Base-by-base conservation (phyloP, 2,329 filamentous ascomycete species). In the Diaporthe australafricana region DNA sequence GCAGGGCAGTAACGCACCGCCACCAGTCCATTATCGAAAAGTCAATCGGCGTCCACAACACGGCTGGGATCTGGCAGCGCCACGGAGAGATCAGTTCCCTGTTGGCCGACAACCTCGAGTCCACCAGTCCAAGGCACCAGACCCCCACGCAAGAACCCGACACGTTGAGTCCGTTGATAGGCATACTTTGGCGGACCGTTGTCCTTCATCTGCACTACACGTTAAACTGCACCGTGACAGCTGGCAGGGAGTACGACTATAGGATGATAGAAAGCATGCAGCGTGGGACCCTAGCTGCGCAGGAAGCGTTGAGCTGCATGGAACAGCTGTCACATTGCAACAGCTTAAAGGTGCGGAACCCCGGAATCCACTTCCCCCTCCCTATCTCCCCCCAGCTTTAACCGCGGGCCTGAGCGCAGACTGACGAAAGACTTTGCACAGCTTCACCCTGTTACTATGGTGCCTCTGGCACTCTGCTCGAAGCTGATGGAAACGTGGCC, bases 21-120 rank as follows among this genome's bases (percentile, higher is more conserved):
- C 60, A 63, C 30, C 60, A 63, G 45, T 63, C 60, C 12, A 63
- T 63, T 17, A 63, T 63, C 5, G 42, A 63, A 20, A 63, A 63
- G 27, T 7, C 42, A n/a, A 27, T 63, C 30, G 60, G 60, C 42
- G 42, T 50, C 27, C 42, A 63, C 27, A 63, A 63, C 42, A 63
- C 60, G 45, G 60, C 60, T 6, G 42, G 60, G 1, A 63, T 63
- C 7, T 63, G 60, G 60, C 60, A 63, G 60, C 60, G 60, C 20
- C 60, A 63, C 30, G 40, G 30, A 7, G 42, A 63, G 30, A 63
- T 63, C 20, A 25, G 48, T 27, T 45, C 60, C 42, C 42, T 35
- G 42, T 42, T 63, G 0, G 42, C 60, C 47, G 60, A 63, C 22
- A 35, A 25, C 27, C 42, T 63, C 6, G 47, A 38, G 25, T 9